Conservation (phyloP, 1,284 basidiomycete species). For the Sanghuangporus baumii region DNA sequence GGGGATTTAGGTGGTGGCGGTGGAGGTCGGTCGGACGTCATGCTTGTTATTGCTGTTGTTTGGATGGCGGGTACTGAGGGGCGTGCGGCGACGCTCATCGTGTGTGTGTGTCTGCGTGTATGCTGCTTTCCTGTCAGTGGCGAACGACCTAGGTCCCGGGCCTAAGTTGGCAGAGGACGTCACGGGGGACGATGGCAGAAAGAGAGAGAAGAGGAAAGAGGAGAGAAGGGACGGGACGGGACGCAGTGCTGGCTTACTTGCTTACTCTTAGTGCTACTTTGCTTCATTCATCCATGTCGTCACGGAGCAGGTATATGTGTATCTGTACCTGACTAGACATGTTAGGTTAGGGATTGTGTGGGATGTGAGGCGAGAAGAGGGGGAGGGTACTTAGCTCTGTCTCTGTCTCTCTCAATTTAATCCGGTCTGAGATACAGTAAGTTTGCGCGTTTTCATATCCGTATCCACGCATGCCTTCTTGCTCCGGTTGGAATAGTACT, state of each 20-base stretch:
- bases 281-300: neutral
- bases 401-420: no score
- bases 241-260: neutral
- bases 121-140: neutral
- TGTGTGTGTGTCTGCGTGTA: no score
- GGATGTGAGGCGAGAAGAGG: no score
- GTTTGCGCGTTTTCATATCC: no score
- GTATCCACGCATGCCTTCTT: neutral
- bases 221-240: neutral
- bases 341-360: no score
- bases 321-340: no score
- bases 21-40: neutral
- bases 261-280: neutral
- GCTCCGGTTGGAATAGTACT: neutral
- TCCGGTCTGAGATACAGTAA: no score
- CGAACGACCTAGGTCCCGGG: neutral
- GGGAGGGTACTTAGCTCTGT: no score
- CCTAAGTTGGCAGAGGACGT: neutral
- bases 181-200: neutral
- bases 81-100: neutral
- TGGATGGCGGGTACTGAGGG: neutral
- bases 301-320: neutral
- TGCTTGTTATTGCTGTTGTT: neutral
- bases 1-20: neutral
- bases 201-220: neutral